Percentiles rank a stretch among this genome's conserved stretches.
These are phyloP conservation scores for Dicorynia guianensis DNA, from an alignment of 306 rosid genomes.

Conservation along the genomic window DNA sequence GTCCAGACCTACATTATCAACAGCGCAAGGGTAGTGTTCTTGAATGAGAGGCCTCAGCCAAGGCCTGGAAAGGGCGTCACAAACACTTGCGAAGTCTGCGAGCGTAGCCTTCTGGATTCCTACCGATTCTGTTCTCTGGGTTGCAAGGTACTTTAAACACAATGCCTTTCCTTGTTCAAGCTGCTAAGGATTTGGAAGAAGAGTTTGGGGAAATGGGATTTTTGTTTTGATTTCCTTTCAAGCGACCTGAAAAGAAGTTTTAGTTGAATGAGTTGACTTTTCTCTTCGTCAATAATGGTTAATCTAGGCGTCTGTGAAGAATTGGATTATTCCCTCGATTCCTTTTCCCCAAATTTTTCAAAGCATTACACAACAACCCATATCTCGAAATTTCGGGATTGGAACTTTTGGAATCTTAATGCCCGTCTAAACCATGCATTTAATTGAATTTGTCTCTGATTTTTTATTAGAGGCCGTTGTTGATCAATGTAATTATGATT, in stretches of 20 bases:
- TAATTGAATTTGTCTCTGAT: conserved; percentile 8
- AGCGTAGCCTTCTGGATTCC: conserved; percentile 94
- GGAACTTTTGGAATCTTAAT: background rate
- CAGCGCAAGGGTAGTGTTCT: conserved; percentile 77
- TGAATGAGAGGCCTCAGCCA: conserved; percentile 80
- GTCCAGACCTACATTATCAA: conserved; percentile 86
- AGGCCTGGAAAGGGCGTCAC: conserved; percentile 92
- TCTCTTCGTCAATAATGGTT: background rate
- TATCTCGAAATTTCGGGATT: conserved; percentile 19
- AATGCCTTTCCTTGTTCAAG: conserved; percentile 30
- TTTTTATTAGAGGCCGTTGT: background rate
- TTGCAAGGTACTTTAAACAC: conserved; percentile 72
- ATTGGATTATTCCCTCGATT: background rate
- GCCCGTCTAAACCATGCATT: background rate
- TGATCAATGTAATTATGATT: conserved; percentile 26
- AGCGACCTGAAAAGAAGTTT: background rate
- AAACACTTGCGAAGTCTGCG: conserved; percentile 94
- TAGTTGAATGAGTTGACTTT: conserved; percentile 44
- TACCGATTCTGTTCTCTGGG: conserved; percentile 92
- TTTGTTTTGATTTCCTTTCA: background rate
- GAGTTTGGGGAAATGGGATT: background rate
- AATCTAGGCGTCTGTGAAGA: background rate
- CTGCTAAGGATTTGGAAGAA: background rate
- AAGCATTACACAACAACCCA: background rate
- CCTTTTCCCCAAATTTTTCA: background rate